Evolutionary conservation across 257 asterid species (phyloP).

Genomic region (Cordia subcordata): DNA sequence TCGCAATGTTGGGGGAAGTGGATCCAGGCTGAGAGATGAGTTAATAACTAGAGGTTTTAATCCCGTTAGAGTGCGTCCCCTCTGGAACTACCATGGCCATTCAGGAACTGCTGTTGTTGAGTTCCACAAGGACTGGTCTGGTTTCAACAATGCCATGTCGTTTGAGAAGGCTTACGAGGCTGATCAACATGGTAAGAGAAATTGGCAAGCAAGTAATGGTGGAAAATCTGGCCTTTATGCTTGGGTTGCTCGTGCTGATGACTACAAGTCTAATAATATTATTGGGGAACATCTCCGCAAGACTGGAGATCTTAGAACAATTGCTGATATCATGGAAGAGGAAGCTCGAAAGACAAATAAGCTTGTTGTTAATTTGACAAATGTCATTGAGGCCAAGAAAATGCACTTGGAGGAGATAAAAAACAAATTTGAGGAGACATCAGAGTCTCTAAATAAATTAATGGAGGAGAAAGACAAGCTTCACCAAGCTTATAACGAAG

Average conservation of each 20-base stretch:
- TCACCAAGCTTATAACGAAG: conserved; percentile 71
- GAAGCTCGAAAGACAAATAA: conserved; percentile 63
- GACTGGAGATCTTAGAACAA: conserved; percentile 72
- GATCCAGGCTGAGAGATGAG: conserved; percentile 31
- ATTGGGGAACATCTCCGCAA: conserved; percentile 73
- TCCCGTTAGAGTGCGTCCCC: conserved; percentile 38
- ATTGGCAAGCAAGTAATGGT: conserved; percentile 28
- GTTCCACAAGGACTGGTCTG: conserved; percentile 35
- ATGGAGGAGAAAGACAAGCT: conserved; percentile 64
- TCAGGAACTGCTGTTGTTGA: conserved; percentile 50
- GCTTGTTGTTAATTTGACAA: conserved; percentile 63
- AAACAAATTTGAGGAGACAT: conserved; percentile 65
- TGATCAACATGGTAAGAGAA: conserved; percentile 38
- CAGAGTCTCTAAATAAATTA: conserved; percentile 45
- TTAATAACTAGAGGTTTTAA: conserved; percentile 34
- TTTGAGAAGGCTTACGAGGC: conserved; percentile 45
- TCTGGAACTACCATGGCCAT: conserved; percentile 41
- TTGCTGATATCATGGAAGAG: conserved; percentile 75
- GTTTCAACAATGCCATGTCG: conserved; percentile 40
- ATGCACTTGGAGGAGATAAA: conserved; percentile 60
- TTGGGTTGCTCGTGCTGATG: conserved; percentile 92
- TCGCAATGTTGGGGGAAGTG: conserved; percentile 35
- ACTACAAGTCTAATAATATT: conserved; percentile 45
- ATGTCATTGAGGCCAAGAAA: conserved; percentile 64
- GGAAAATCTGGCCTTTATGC: conserved; percentile 47